Evolutionary conservation across 306 rosid species (phyloP).

Genomic region (Inga leiocalycina): DNA sequence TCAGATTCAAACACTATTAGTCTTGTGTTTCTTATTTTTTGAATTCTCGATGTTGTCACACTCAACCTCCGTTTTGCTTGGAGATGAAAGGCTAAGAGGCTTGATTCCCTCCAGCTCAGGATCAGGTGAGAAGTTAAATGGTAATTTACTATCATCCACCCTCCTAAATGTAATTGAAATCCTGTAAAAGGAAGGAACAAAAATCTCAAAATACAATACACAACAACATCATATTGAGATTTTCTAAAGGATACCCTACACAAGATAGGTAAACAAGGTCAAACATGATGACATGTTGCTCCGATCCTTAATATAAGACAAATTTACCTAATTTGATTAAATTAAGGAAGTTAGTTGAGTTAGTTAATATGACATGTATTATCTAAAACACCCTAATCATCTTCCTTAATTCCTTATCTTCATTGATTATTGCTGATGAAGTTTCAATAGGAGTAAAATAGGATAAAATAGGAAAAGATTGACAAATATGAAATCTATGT

Average conservation of each 20-base stretch:
- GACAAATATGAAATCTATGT: too few relatives aligned
- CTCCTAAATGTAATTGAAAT: slow-evolving; percentile 72
- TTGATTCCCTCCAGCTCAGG: slow-evolving; percentile 47
- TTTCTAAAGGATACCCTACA: background rate
- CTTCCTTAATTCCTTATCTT: too few relatives aligned
- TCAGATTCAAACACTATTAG: background rate
- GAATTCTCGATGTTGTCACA: slow-evolving; percentile 2
- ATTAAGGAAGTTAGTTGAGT: too few relatives aligned
- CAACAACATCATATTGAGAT: background rate
- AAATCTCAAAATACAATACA: background rate
- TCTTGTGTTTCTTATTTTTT: slow-evolving; percentile 11
- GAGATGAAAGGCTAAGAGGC: slow-evolving; percentile 33
- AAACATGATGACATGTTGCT: background rate
- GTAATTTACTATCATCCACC: slow-evolving; percentile 54
- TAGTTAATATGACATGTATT: too few relatives aligned
- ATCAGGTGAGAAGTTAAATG: slow-evolving; percentile 42
- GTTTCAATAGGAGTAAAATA: too few relatives aligned
- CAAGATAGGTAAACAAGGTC: background rate
- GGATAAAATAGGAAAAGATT: too few relatives aligned
- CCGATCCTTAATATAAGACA: too few relatives aligned
- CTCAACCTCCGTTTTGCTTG: background rate
- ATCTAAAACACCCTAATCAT: too few relatives aligned
- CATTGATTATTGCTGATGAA: too few relatives aligned
- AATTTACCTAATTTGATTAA: too few relatives aligned
- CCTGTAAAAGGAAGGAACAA: slow-evolving; percentile 31